These are phyloP conservation scores for Xylaria scruposa DNA, from an alignment of 495 filamentous ascomycete species.

Conservation along the genomic window DNA sequence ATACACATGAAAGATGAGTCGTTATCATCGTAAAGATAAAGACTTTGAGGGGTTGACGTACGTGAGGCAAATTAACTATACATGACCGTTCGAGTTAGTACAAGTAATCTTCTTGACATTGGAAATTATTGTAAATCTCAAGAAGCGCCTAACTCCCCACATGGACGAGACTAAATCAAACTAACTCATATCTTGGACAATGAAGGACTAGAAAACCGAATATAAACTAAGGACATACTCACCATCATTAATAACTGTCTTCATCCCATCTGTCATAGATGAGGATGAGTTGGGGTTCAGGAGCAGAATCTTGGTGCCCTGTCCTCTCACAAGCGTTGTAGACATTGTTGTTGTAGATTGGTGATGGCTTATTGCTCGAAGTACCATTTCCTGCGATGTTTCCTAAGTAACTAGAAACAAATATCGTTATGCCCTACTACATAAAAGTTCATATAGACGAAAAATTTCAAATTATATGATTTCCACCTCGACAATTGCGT, in stretches of 20 bases:
- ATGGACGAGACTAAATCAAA: background rate
- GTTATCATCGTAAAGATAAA: background rate
- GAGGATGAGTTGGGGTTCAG: constrained; percentile 90
- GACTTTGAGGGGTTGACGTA: constrained; percentile 32
- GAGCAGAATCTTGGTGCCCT: constrained; percentile 66
- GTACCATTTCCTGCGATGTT: background rate
- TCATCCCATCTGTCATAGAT: constrained; percentile 80
- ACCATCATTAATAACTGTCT: constrained; percentile 63
- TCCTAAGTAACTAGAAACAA: background rate
- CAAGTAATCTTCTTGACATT: background rate
- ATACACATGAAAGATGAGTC: background rate
- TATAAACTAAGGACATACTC: background rate
- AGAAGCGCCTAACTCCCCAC: background rate
- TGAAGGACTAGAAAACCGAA: background rate
- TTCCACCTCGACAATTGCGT: background rate
- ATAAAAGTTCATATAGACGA: background rate
- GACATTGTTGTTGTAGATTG: constrained; percentile 1
- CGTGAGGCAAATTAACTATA: constrained; percentile 52
- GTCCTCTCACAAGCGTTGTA: constrained; percentile 35
- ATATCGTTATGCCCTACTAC: background rate
- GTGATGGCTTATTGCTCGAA: background rate
- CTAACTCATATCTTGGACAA: background rate
- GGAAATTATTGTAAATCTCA: background rate
- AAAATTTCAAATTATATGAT: background rate
- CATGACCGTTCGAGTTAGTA: constrained; percentile 2